A percentile compares a stretch with the other conserved stretches of the same genome.
These are phyloP conservation scores for Amniculicola lignicola DNA, from an alignment of 495 filamentous ascomycete genomes.

Conservation along the genomic window DNA sequence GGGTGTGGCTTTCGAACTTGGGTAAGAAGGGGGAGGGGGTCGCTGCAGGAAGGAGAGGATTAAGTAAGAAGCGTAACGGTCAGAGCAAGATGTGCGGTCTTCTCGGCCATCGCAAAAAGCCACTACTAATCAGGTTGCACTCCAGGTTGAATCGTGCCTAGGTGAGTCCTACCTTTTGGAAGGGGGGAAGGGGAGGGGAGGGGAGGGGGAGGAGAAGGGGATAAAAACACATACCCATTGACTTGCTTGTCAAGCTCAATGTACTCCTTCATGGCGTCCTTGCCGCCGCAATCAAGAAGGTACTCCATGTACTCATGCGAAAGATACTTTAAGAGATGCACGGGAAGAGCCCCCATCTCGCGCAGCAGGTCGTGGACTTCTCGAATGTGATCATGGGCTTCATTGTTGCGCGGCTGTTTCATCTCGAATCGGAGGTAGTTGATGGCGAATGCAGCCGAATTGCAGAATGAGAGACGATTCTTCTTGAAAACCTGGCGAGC, in stretches of 20 bases:
- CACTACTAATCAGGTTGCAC: no score
- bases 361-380: slow-evolving; percentile 76
- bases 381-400: slow-evolving; percentile 75
- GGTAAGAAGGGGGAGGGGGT: no score
- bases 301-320: slow-evolving; percentile 78
- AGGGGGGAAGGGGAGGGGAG: slow-evolving; percentile 12
- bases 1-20: no score
- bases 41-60: no score
- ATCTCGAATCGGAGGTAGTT: slow-evolving; percentile 88
- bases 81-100: no score
- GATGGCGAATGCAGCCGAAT: slow-evolving; percentile 88
- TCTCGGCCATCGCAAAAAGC: no score
- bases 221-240: slow-evolving; percentile 56
- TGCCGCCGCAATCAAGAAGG: slow-evolving; percentile 77
- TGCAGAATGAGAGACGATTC: slow-evolving; percentile 80
- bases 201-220: slow-evolving; percentile 1
- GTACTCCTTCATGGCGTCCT: slow-evolving; percentile 81
- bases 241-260: slow-evolving; percentile 79
- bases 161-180: no score
- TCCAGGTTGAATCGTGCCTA: no score
- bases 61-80: no score
- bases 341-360: slow-evolving; percentile 67
- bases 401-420: slow-evolving; percentile 73
- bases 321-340: slow-evolving; percentile 69
- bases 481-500: slow-evolving; percentile 81